Base-by-base conservation (phyloP, 140 eudicot genomes). In the Erigeron philadelphicus region DNA sequence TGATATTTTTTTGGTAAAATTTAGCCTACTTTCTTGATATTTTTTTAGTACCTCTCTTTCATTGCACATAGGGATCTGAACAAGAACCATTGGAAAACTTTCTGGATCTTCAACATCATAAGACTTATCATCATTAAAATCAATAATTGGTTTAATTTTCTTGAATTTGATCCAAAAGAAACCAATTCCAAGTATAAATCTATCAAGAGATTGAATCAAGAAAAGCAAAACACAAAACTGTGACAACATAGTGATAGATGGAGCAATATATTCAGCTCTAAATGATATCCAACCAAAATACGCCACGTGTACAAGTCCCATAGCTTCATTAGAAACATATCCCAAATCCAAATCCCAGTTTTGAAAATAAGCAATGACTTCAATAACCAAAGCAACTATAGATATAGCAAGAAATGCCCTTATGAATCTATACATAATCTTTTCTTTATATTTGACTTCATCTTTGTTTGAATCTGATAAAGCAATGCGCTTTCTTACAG, bases 251-350 rank as follows among this genome's bases (percentile, higher is more conserved):
- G 75, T 76, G 38, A 85, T 68, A 5, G 76, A 69, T 61, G 97
- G 97, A 31, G 97, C 92, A 66, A 83, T 43, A 78, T 87, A 90
- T 49, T 85, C 86, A 64, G 68, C 85, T 78, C 97, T 87, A 23
- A 87, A 83, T 42, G 81, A 64, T 62, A 87, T 38, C 96, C 97
- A 90, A 70, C 89, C 81, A 82, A 80, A 59, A 41, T 88, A 90
- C 56, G 76, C 72, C 87, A 83, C 79, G 40, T 84, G 84, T 38
- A 85, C 54, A 53, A 88, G 42, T 11, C 84, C 85, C 77, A 78
- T 66, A 31, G 80, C 77, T 50, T 83, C 93, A 70, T 81, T 82
- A 65, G 84, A 83, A 57, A 83, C 73, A 72, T 16, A 53, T n/a
- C 59, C 59, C 18, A 83, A 50, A 18, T 79, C 78, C 78, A 90